Percentiles rank a stretch among this genome's conserved stretches.
Conservation (phyloP, 495 filamentous ascomycete genomes). For the Pseudoneurospora amorphoporcata region DNA sequence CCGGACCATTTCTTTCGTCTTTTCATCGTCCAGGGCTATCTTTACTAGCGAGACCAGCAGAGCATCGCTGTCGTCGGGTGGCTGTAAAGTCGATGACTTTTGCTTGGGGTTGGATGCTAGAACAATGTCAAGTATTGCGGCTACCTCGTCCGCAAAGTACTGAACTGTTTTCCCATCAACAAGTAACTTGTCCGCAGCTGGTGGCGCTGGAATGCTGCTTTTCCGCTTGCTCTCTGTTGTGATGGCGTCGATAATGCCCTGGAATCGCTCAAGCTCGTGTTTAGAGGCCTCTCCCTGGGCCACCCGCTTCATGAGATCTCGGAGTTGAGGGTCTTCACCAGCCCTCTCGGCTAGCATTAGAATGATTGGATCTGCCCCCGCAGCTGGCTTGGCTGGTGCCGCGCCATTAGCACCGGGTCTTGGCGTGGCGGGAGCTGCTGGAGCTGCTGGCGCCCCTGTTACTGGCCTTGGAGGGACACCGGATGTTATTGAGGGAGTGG, state of each 20-base stretch:
- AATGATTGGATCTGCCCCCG: constrained; percentile 83
- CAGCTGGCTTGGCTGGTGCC: constrained; percentile 17
- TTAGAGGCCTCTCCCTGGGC: constrained; percentile 74
- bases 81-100: constrained; percentile 27
- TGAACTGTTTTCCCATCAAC: constrained; percentile 35
- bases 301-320: constrained; percentile 92
- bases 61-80: constrained; percentile 31
- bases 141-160: constrained; percentile 40
- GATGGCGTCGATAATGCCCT: constrained; percentile 85
- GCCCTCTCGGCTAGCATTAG: constrained; percentile 83
- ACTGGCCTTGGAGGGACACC: constrained; percentile 4
- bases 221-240: constrained; percentile 45
- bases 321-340: constrained; percentile 75
- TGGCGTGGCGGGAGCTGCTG: constrained; percentile 8
- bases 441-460: constrained; percentile 18
- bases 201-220: constrained; percentile 24
- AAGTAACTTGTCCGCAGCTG: constrained; percentile 33
- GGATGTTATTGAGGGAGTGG: constrained; percentile 4
- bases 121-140: constrained; percentile 37
- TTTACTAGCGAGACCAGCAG: constrained; percentile 35
- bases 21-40: constrained; percentile 29
- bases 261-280: constrained; percentile 77
- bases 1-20: constrained; percentile 27
- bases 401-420: constrained; percentile 7
- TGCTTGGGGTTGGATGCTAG: constrained; percentile 35